Conservation (phyloP, 169 alveolate species). For the Hammondia hammondi region DNA sequence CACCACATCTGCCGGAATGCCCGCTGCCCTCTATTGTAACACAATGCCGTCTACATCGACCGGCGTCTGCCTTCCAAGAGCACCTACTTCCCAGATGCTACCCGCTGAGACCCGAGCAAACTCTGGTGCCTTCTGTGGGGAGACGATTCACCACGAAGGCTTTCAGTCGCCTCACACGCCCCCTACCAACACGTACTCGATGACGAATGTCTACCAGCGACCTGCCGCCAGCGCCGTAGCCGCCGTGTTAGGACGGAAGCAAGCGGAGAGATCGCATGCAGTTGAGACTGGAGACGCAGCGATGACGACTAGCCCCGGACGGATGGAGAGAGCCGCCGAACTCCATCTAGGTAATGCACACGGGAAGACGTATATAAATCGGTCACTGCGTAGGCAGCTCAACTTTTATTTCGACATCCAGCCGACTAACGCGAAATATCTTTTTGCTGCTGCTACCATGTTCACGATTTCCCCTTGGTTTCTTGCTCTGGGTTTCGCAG, state of each 20-base stretch:
- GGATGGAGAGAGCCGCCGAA: no score
- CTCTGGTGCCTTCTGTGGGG: background rate
- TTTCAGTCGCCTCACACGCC: background rate
- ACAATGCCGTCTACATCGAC: background rate
- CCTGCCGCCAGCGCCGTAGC: slow-evolving; percentile 19
- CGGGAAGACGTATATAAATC: background rate
- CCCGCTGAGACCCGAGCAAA: background rate
- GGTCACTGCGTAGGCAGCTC: background rate
- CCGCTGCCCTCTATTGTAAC: background rate
- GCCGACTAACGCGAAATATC: background rate
- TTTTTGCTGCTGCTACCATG: background rate
- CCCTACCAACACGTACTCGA: background rate
- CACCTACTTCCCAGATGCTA: background rate
- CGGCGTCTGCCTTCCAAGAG: background rate
- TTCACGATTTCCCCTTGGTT: background rate
- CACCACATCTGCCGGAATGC: background rate
- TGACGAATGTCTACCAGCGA: background rate
- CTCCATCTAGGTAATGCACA: background rate
- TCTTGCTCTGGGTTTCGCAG: background rate
- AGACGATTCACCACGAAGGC: background rate
- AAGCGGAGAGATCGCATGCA: no score
- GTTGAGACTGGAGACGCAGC: no score
- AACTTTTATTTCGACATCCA: background rate
- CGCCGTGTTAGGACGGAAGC: background rate
- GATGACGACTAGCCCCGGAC: no score